Conservation (phyloP, 23 red algal genomes). For the Gracilaria caudata region DNA sequence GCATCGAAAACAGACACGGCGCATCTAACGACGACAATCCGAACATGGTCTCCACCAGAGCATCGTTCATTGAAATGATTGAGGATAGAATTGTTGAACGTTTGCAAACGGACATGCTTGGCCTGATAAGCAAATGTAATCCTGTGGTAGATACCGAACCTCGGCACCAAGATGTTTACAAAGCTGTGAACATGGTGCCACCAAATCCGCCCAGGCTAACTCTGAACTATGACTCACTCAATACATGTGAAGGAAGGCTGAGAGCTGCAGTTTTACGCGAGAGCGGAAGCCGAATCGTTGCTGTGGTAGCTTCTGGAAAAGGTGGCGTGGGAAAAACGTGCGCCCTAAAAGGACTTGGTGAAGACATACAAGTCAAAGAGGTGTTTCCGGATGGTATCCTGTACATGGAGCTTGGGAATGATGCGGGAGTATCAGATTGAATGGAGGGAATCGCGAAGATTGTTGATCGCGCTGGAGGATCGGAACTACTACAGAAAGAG, state of each 20-base stretch:
- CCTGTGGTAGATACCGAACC: not conserved
- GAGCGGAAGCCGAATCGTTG: constrained; percentile 8
- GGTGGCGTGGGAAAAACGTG: constrained; percentile 13
- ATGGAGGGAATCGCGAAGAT: not conserved
- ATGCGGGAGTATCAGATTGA: not conserved
- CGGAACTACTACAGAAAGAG: not conserved
- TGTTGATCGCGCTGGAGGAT: constrained; percentile 19
- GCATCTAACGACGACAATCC: not conserved
- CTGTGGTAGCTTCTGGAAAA: constrained; percentile 11
- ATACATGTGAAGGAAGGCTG: constrained; percentile 12
- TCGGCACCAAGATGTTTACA: not conserved
- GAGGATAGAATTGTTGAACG: not conserved
- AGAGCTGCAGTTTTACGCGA: not conserved
- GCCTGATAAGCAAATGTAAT: not conserved
- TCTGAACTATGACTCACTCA: not conserved
- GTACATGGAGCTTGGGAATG: constrained; percentile 19
- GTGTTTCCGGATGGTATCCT: constrained; percentile 17
- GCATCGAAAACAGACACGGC: not conserved
- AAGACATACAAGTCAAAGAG: not conserved
- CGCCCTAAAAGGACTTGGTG: not conserved
- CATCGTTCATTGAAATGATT: not conserved
- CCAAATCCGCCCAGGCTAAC: constrained; percentile 3
- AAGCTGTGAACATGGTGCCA: not conserved
- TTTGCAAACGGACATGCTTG: not conserved
- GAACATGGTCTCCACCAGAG: not conserved